Base-by-base conservation (phyloP, 805 yeast species). In the Teunomyces atbi region DNA sequence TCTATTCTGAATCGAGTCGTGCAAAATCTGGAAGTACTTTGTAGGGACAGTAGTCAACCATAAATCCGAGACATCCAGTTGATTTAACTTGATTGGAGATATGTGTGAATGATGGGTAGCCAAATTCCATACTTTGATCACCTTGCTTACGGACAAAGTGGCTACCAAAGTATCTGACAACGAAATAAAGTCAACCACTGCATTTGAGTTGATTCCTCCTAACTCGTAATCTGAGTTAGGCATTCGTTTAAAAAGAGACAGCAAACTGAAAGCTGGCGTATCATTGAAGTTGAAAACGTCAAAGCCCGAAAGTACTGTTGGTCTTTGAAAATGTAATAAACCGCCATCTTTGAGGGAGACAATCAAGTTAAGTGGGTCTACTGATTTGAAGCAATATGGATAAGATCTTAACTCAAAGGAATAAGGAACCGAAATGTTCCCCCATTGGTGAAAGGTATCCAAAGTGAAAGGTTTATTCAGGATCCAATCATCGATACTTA, bases 261-360 rank as follows among this genome's bases (percentile, higher is more conserved):
- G 57, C 33, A 67, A 56, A 45, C 57, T 57, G 56, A 56, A 63
- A 63, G 55, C 73, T 54, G 66, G 49, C 4, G 57, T 38, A 36
- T 84, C 90, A 47, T 74, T 77, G 61, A 85, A 86, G 23, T 81
- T 64, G 38, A 60, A 62, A 7, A 77, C 79, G 46, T 67, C 78
- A 35, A 68, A 61, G 19, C 64, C 69, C 3, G 50, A 52, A 23
- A 72, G 60, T 8, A 45, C 37, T 11, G 21, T n/a, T 0, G 53
- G 34, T 53, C 81, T 68, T 29, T 56, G 54, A 47, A 86, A 68
- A 38, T 82, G 83, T 42, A 89, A 65, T 35, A 90, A 61, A 1
- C 91, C 89, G 20, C 97, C 97, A 65, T 91, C 96, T 37, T 75
- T 73, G 41, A 90, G 69, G 4, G 89, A 73, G 0, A 85, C 80